phyloP scores from a whole-genome alignment of 805 yeast species.

The Suhomyces xylopsoci region DNA sequence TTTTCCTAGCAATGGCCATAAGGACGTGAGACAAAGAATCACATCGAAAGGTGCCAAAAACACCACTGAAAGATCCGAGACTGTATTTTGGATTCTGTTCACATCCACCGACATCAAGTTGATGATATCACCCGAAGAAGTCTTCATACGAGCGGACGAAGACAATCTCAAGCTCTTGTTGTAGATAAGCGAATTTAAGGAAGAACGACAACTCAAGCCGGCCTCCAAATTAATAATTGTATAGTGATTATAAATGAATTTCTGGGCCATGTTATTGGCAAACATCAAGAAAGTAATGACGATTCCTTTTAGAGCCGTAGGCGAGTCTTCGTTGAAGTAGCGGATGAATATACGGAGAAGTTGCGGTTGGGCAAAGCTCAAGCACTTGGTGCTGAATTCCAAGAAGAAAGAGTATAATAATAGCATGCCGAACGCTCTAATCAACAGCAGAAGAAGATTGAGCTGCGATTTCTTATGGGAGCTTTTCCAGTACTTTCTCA shows the following conservation, averaged over 20 bases:
- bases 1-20: slow-evolving; percentile 21
- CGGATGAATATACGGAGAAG: slow-evolving; percentile 63
- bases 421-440: slow-evolving; percentile 25
- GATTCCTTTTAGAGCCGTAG: slow-evolving; percentile 57
- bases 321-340: slow-evolving; percentile 49
- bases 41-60: slow-evolving; percentile 53
- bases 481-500: slow-evolving; percentile 17
- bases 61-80: slow-evolving; percentile 46
- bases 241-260: slow-evolving; percentile 67
- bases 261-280: slow-evolving; percentile 54
- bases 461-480: neutral
- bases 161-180: slow-evolving; percentile 20
- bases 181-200: slow-evolving; percentile 22
- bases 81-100: slow-evolving; percentile 17
- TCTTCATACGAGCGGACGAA: slow-evolving; percentile 26
- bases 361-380: slow-evolving; percentile 80
- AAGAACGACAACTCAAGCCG: slow-evolving; percentile 44
- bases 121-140: slow-evolving; percentile 23
- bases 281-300: slow-evolving; percentile 65
- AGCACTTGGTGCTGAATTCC: slow-evolving; percentile 21
- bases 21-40: slow-evolving; percentile 16
- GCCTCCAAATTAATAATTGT: slow-evolving; percentile 53
- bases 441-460: slow-evolving; percentile 16
- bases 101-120: slow-evolving; percentile 24
- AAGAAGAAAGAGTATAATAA: slow-evolving; percentile 19